phyloP scores from a whole-genome alignment of 2,329 filamentous ascomycete genomes.

The Pyrenochaeta sp. region DNA sequence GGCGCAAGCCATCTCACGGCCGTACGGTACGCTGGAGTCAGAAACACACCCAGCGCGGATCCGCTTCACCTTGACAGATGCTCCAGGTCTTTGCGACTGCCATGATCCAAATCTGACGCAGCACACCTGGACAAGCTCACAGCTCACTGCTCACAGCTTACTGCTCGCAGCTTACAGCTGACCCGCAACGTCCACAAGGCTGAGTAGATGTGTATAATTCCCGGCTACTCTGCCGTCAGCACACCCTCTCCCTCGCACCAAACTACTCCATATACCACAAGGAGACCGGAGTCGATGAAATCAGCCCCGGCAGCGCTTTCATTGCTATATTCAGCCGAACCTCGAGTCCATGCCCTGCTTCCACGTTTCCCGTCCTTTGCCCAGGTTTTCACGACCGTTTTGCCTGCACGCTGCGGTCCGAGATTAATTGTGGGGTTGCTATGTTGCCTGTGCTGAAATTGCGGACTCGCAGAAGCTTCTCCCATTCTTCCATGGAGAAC shows the following conservation, averaged over 20 bases:
- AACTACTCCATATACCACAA: constrained; percentile 3
- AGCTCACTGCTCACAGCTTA: constrained; percentile 23
- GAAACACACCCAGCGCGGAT: constrained; percentile 11
- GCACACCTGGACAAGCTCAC: constrained; percentile 8
- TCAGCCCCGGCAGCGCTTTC: constrained; percentile 9
- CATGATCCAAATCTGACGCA: constrained; percentile 1
- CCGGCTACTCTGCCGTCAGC: constrained; percentile 41
- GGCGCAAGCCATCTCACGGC: background rate
- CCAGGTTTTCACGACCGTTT: constrained; percentile 1
- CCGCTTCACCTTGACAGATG: constrained; percentile 2
- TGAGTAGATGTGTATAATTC: constrained; percentile 38
- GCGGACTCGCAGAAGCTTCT: constrained; percentile 16
- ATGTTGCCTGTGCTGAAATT: constrained; percentile 19
- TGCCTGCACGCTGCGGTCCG: background rate
- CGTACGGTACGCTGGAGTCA: constrained; percentile 2
- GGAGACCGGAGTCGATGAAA: constrained; percentile 3
- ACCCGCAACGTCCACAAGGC: constrained; percentile 29
- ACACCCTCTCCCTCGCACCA: constrained; percentile 28
- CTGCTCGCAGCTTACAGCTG: constrained; percentile 20
- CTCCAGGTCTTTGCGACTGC: constrained; percentile 9
- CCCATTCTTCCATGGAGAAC: constrained; percentile 18
- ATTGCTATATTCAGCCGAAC: constrained; percentile 15
- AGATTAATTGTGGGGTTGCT: constrained; percentile 19
- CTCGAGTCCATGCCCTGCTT: constrained; percentile 6
- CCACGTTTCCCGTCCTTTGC: constrained; percentile 11